phyloP scores from a whole-genome alignment of 2,329 filamentous ascomycete species.

The Amesomyces nigricolor region DNA sequence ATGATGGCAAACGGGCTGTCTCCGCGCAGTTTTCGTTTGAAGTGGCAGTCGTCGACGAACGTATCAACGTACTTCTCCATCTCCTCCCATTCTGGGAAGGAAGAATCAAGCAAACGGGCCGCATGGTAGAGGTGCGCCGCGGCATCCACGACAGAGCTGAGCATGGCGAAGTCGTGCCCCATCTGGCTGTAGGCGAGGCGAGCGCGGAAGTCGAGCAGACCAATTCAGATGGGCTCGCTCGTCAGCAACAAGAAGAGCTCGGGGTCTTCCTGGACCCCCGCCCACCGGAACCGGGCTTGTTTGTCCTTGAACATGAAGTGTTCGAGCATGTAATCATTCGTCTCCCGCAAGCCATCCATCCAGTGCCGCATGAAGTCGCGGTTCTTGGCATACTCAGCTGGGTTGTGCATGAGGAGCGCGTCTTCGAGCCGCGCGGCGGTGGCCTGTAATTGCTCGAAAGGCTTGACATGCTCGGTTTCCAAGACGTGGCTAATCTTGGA shows the following conservation, averaged over 20 bases:
- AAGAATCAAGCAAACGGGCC: slow-evolving; percentile 4
- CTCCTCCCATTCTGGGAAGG: slow-evolving; percentile 18
- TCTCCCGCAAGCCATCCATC: slow-evolving; percentile 12
- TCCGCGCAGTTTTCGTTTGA: slow-evolving; percentile 11
- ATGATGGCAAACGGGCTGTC: not conserved
- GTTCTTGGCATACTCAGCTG: slow-evolving; percentile 8
- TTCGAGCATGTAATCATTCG: slow-evolving; percentile 18
- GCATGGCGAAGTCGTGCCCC: slow-evolving; percentile 21
- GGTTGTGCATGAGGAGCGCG: slow-evolving; percentile 16
- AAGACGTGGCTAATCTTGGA: too few relatives aligned
- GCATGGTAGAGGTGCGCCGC: slow-evolving; percentile 25
- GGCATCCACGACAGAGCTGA: slow-evolving; percentile 25
- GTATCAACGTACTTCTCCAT: slow-evolving; percentile 22
- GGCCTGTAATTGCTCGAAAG: slow-evolving; percentile 23
- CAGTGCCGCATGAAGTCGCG: slow-evolving; percentile 10
- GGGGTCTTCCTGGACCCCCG: slow-evolving; percentile 17
- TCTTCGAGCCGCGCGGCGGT: slow-evolving; percentile 19
- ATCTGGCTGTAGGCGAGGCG: slow-evolving; percentile 24
- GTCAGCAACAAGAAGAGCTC: slow-evolving; percentile 22
- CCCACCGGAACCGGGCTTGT: slow-evolving; percentile 11
- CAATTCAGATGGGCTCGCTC: slow-evolving; percentile 26
- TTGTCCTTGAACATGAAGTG: slow-evolving; percentile 25
- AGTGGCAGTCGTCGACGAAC: slow-evolving; percentile 8
- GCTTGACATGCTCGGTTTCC: slow-evolving; percentile 19
- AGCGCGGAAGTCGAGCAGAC: slow-evolving; percentile 26